Percentiles rank a stretch among this genome's conserved stretches.
Evolutionary conservation across 495 filamentous ascomycete genomes (phyloP).

Genomic region (Lepidopterella palustris): DNA sequence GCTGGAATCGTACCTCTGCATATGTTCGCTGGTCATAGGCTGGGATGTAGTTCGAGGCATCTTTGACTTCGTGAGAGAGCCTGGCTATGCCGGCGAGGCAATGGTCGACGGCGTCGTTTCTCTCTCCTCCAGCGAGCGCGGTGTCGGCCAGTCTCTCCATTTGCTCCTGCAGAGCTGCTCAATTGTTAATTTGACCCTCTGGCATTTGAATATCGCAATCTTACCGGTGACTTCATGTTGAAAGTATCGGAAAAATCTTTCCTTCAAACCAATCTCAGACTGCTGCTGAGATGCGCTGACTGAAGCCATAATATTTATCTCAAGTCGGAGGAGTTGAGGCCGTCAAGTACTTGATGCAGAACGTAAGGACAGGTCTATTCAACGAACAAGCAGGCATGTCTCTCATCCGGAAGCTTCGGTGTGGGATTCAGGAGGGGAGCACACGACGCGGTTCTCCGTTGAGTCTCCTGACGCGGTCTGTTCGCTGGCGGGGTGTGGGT

Average conservation of each 20-base stretch:
- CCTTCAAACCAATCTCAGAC: conserved; percentile 51
- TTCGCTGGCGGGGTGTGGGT: background rate
- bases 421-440: background rate
- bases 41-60: conserved; percentile 61
- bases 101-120: conserved; percentile 59
- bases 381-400: background rate
- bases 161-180: conserved; percentile 53
- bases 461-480: background rate
- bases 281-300: conserved; percentile 3
- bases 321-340: background rate
- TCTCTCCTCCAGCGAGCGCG: conserved; percentile 49
- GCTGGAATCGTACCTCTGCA: conserved; percentile 48
- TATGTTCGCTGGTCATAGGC: conserved; percentile 73
- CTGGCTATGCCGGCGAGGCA: conserved; percentile 58
- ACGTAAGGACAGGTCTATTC: background rate
- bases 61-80: conserved; percentile 62
- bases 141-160: conserved; percentile 51
- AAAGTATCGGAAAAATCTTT: conserved; percentile 74
- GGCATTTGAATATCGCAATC: background rate
- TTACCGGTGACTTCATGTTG: conserved; percentile 64
- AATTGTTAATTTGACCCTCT: background rate
- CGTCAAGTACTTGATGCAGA: background rate
- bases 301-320: background rate
- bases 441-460: background rate
- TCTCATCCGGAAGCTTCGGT: background rate